Conservation (phyloP, 2,329 filamentous ascomycete species). For the Aurifilum marmelostoma region DNA sequence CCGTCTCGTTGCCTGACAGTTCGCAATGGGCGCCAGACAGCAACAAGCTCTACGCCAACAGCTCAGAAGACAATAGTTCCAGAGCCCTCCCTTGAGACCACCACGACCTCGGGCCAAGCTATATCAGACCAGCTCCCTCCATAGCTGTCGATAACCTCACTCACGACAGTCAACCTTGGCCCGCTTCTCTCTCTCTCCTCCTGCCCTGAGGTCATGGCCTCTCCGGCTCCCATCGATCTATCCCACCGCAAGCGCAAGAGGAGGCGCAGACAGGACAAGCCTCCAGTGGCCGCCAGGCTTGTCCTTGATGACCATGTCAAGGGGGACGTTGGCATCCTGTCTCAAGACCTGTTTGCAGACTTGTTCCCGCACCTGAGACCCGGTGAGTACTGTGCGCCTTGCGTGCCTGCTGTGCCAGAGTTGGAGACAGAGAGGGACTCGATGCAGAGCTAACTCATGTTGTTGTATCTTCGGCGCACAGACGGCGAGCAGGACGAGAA, state of each 20-base stretch:
- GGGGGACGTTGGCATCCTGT: constrained; percentile 83
- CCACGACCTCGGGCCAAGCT: neutral
- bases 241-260: constrained; percentile 48
- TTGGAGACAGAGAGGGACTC: neutral
- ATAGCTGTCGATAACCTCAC: constrained; percentile 15
- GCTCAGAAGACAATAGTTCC: constrained; percentile 2
- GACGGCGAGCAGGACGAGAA: constrained; percentile 20
- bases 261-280: constrained; percentile 68
- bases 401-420: neutral
- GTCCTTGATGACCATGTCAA: constrained; percentile 84
- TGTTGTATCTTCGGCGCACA: neutral
- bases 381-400: constrained; percentile 47
- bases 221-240: constrained; percentile 32
- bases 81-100: constrained; percentile 1
- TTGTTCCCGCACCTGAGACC: constrained; percentile 69
- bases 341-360: constrained; percentile 81
- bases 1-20: neutral
- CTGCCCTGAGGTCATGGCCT: constrained; percentile 31
- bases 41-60: constrained; percentile 13
- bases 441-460: constrained; percentile 17
- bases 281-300: constrained; percentile 76
- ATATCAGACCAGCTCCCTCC: neutral
- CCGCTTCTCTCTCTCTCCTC: neutral
- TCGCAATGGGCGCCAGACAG: constrained; percentile 2
- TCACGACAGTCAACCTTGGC: neutral